Evolutionary conservation across 2,329 filamentous ascomycete genomes (phyloP).

Genomic region (Penicillium glabrum): DNA sequence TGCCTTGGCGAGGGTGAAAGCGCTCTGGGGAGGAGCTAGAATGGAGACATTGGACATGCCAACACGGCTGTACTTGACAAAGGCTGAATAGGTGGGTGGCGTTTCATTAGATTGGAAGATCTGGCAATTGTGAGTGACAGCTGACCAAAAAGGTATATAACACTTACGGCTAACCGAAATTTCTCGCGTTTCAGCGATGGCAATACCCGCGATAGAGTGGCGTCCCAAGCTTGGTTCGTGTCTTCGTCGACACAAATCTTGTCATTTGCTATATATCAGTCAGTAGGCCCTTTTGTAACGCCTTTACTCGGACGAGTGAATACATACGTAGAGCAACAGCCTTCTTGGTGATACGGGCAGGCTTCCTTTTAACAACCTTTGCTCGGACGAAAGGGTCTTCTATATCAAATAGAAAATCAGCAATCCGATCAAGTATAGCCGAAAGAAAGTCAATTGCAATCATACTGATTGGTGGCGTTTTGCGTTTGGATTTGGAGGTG

Average conservation of each 20-base stretch:
- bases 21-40: constrained; percentile 33
- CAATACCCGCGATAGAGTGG: constrained; percentile 57
- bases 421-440: neutral
- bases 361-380: neutral
- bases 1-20: constrained; percentile 43
- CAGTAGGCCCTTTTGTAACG: neutral
- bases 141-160: too few relatives aligned
- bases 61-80: constrained; percentile 47
- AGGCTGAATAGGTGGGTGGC: constrained; percentile 62
- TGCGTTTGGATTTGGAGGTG: neutral
- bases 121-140: constrained; percentile 38
- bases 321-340: neutral
- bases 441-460: neutral
- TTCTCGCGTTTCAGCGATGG: constrained; percentile 55
- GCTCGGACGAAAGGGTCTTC: constrained; percentile 1
- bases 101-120: constrained; percentile 65
- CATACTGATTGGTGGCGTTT: neutral
- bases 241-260: constrained; percentile 65
- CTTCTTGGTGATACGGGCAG: neutral
- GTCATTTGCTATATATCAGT: neutral
- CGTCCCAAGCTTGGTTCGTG: constrained; percentile 62
- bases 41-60: constrained; percentile 33
- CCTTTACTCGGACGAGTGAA: neutral
- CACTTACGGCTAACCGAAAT: constrained; percentile 58
- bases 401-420: neutral